Evolutionary conservation across 1,284 basidiomycete genomes (phyloP), one percentile per base, ranked within the genome.

Genomic region (Trametes pubescens): DNA sequence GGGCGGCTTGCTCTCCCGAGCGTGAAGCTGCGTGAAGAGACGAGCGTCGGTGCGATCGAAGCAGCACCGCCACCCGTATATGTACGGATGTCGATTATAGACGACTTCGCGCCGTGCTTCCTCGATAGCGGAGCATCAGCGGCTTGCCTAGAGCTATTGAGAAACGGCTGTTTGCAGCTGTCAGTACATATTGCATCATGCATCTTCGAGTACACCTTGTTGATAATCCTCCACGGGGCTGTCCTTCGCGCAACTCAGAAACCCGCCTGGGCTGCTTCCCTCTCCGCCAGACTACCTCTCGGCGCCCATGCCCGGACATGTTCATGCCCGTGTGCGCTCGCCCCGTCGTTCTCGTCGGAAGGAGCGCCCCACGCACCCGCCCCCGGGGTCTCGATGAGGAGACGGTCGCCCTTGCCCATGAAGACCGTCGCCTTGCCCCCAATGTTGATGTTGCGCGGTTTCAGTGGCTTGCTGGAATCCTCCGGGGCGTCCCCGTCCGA

Each of bases 391-490:
- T 95, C 88, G 62, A 98, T 90, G 61, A 92, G 70, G 62, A 97
- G 79, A 48, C 84, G 80, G 76, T 98, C 95, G 2, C 93, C 91
- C 70, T 90, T 91, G 53, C 91, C 93, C 88, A 96, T 95, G 77
- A 86, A 87, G 49, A 96, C 86, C 0, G 93, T 94, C 49, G 91
- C 92, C 77, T 98, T 98, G 9, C 96, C 95, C 21, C 96, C 95
- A 46, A 98, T 88, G 73, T 96, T 98, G 73, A 98, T 91, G 37
- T 86, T 81, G 22, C 95, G 83, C 21, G 84, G 78, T 26, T 74
- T 75, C 34, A 69, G 64, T n/a, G 65, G 66, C 26, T 71, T 72
- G 69, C 32, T 69, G 47, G 70, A 76, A 4, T 78, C 47, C 13
- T 70, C 73, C 4, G 74, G 71, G 16, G 87, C 65, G 72, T 94